Percentiles rank a stretch among this genome's conserved stretches.
Conservation (phyloP, 1,284 basidiomycete genomes). For the Puccinia brachypodii region DNA sequence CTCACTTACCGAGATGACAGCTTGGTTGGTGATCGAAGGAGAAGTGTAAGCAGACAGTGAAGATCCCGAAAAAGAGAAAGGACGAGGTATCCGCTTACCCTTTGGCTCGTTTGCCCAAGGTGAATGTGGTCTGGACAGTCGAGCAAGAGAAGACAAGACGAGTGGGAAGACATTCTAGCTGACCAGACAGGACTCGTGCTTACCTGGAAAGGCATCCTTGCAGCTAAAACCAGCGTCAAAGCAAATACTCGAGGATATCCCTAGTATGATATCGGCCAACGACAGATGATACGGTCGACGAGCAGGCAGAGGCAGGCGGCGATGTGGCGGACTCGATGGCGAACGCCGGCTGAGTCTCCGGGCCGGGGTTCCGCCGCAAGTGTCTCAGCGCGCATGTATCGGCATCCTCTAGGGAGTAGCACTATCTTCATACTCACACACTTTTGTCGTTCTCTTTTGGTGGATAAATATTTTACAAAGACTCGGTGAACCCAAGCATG, state of each 20-base stretch:
- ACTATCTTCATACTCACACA: too few species aligned
- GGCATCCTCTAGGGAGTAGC: too few species aligned
- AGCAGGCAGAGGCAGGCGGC: too few species aligned
- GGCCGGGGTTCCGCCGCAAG: too few species aligned
- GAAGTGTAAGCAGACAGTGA: too few species aligned
- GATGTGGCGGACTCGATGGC: too few species aligned
- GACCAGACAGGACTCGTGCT: background rate
- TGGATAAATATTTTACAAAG: too few species aligned
- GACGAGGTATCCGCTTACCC: conserved; percentile 21
- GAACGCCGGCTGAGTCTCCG: too few species aligned
- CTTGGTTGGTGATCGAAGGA: conserved; percentile 2
- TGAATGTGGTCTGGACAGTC: conserved; percentile 40
- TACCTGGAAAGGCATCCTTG: conserved; percentile 31
- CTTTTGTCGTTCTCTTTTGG: too few species aligned
- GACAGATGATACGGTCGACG: background rate
- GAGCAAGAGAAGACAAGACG: background rate
- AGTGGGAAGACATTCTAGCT: background rate
- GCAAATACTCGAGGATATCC: background rate
- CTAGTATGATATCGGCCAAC: background rate
- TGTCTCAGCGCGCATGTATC: too few species aligned
- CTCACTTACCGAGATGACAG: conserved; percentile 47
- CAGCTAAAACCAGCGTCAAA: background rate
- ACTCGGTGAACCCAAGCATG: too few species aligned
- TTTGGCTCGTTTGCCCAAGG: conserved; percentile 35
- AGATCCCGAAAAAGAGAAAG: background rate